Evolutionary conservation across 768 basidiomycete species (phyloP).

Genomic region (Multifurca ochricompacta): DNA sequence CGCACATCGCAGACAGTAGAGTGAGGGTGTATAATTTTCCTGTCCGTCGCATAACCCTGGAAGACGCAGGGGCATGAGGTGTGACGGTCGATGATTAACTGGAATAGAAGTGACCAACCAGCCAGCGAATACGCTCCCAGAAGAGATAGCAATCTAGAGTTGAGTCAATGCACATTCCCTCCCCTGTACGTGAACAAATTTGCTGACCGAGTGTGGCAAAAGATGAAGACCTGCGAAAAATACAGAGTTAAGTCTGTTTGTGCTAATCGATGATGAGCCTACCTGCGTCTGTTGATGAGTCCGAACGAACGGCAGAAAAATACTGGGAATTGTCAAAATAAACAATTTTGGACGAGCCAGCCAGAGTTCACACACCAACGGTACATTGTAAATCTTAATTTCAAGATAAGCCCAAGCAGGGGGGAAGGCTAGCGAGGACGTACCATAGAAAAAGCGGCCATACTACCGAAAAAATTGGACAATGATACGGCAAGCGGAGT

Average conservation of each 20-base stretch:
- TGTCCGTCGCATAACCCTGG: slow-evolving; percentile 77
- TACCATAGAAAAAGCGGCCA: slow-evolving; percentile 76
- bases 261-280: slow-evolving; percentile 2
- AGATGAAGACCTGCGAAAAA: slow-evolving; percentile 64
- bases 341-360: slow-evolving; percentile 12
- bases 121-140: slow-evolving; percentile 83
- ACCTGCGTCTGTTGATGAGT: slow-evolving; percentile 67
- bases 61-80: slow-evolving; percentile 6
- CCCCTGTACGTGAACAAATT: slow-evolving; percentile 20
- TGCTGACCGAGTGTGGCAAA: slow-evolving; percentile 77
- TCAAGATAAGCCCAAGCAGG: slow-evolving; percentile 16
- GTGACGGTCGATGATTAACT: slow-evolving; percentile 1
- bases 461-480: slow-evolving; percentile 68
- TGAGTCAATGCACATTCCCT: slow-evolving; percentile 15
- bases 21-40: slow-evolving; percentile 80
- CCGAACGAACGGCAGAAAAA: slow-evolving; percentile 72
- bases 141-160: slow-evolving; percentile 64
- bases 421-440: slow-evolving; percentile 23
- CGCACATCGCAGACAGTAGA: slow-evolving; percentile 51
- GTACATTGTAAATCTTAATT: slow-evolving; percentile 74
- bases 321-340: slow-evolving; percentile 39
- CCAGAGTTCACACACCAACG: slow-evolving; percentile 46
- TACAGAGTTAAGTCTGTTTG: neutral
- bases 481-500: slow-evolving; percentile 78
- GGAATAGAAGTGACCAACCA: slow-evolving; percentile 44